Evolutionary conservation across 805 yeast species (phyloP).

Genomic region (Saccharomyces paradoxus): DNA sequence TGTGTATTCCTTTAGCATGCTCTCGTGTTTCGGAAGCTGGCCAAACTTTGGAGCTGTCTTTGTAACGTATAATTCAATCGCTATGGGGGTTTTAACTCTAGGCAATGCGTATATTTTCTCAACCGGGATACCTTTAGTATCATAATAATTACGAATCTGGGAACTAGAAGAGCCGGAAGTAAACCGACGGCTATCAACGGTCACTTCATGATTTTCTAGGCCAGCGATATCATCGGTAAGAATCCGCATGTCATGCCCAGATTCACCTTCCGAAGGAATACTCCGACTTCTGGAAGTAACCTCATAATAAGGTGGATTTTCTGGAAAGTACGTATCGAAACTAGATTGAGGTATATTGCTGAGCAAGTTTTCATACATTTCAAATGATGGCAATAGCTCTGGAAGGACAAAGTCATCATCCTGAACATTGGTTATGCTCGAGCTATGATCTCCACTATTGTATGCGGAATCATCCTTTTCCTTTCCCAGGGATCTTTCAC

Average conservation of each 20-base stretch:
- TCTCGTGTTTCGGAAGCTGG: slow-evolving; percentile 15
- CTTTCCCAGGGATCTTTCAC: neutral
- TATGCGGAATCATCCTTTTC: neutral
- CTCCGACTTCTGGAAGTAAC: neutral
- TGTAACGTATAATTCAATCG: slow-evolving; percentile 11
- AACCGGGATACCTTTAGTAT: slow-evolving; percentile 3
- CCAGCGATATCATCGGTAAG: neutral
- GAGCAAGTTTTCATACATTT: slow-evolving; percentile 9
- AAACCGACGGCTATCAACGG: neutral
- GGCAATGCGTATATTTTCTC: slow-evolving; percentile 10
- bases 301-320: slow-evolving; percentile 3
- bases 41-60: slow-evolving; percentile 8
- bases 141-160: neutral
- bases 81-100: slow-evolving; percentile 1
- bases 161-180: neutral
- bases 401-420: neutral
- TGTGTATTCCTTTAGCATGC: slow-evolving; percentile 35
- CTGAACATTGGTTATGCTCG: neutral
- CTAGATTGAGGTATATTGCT: slow-evolving; percentile 7
- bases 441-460: neutral
- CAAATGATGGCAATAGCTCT: slow-evolving; percentile 11
- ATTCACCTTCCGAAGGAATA: neutral
- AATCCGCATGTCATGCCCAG: neutral
- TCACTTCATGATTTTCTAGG: neutral
- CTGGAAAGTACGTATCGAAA: slow-evolving; percentile 1